Evolutionary conservation across 768 basidiomycete species (phyloP).

Genomic region (Cytidiella melzeri): DNA sequence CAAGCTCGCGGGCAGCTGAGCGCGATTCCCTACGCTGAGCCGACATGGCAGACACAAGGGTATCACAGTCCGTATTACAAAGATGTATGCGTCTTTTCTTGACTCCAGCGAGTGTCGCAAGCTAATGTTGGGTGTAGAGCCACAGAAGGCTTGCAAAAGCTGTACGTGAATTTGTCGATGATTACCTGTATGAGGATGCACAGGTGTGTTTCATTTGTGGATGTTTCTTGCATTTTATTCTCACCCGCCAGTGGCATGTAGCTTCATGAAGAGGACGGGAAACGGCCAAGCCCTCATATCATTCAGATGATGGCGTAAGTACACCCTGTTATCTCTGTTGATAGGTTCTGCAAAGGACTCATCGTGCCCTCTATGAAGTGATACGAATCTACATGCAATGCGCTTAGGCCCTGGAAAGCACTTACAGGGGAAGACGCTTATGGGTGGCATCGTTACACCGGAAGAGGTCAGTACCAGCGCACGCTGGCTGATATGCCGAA

Average conservation of each 20-base stretch:
- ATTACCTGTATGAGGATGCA: constrained; percentile 47
- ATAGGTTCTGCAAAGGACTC: too few relatives aligned
- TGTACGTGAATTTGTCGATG: constrained; percentile 63
- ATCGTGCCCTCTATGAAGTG: constrained; percentile 31
- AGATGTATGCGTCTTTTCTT: constrained; percentile 38
- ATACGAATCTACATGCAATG: constrained; percentile 80
- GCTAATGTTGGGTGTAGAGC: constrained; percentile 32
- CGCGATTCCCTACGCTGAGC: constrained; percentile 82
- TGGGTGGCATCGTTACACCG: constrained; percentile 69
- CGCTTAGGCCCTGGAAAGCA: constrained; percentile 88
- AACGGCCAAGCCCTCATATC: constrained; percentile 71
- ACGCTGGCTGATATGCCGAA: background rate
- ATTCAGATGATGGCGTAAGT: constrained; percentile 77
- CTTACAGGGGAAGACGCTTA: constrained; percentile 68
- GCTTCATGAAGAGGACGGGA: constrained; percentile 83
- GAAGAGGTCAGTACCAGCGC: constrained; percentile 46
- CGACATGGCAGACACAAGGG: constrained; percentile 69
- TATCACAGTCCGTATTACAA: constrained; percentile 76
- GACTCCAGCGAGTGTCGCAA: background rate
- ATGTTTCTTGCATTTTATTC: constrained; percentile 16
- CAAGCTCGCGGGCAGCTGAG: constrained; percentile 55
- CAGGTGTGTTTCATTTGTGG: constrained; percentile 17
- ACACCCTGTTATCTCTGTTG: background rate
- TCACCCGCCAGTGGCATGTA: too few relatives aligned
- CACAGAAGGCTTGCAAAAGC: constrained; percentile 57